phyloP scores from a whole-genome alignment of 2,329 filamentous ascomycete genomes.

The Immersiporthe knoxdaviesiana region DNA sequence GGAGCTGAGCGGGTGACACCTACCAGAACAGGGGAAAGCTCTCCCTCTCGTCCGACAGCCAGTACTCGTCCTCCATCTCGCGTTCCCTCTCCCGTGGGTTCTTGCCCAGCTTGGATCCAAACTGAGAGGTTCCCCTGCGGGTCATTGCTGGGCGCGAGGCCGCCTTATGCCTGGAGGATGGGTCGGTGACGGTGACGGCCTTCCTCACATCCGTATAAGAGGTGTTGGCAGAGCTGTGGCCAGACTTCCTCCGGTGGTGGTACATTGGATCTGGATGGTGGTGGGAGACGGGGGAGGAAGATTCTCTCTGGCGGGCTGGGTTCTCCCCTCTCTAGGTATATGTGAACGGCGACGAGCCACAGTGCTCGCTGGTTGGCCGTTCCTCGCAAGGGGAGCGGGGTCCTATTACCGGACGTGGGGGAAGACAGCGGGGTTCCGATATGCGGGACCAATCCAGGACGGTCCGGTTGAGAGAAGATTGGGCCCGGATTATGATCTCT shows the following conservation, averaged over 20 bases:
- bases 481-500: background rate
- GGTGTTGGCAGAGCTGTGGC: conserved; percentile 55
- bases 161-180: conserved; percentile 47
- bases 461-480: conserved; percentile 17
- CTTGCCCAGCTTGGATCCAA: conserved; percentile 51
- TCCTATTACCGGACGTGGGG: conserved; percentile 24
- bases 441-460: conserved; percentile 11
- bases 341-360: conserved; percentile 19
- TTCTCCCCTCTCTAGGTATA: background rate
- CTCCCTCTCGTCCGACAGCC: conserved; percentile 59
- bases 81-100: conserved; percentile 55
- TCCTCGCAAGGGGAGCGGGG: conserved; percentile 14
- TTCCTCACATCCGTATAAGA: conserved; percentile 61
- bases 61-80: conserved; percentile 52
- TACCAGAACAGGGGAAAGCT: conserved; percentile 70
- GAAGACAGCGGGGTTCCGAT: conserved; percentile 27
- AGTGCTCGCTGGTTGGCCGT: conserved; percentile 26
- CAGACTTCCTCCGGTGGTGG: conserved; percentile 61
- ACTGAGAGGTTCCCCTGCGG: conserved; percentile 46
- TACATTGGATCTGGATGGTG: conserved; percentile 48
- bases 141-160: conserved; percentile 48
- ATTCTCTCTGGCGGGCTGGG: conserved; percentile 10
- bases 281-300: conserved; percentile 11
- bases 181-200: conserved; percentile 49
- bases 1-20: conserved; percentile 39